A percentile compares a stretch with the other conserved stretches of the same genome.
phyloP scores from a whole-genome alignment of 225 moss, liverwort and hornwort genomes.

The Straminergon stramineum region DNA sequence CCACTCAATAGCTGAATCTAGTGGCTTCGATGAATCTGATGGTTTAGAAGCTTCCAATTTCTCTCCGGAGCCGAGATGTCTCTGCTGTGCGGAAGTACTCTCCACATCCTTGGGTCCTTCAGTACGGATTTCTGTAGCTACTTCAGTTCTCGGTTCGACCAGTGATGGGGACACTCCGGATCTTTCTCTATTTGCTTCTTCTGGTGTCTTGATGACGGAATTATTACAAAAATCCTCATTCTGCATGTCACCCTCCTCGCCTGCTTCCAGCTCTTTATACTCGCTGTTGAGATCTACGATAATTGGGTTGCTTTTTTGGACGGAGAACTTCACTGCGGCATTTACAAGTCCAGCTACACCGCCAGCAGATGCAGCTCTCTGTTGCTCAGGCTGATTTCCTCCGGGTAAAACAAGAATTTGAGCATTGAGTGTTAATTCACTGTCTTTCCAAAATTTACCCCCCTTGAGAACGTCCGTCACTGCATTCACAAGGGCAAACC shows the following conservation, averaged over 20 bases:
- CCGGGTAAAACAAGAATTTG: conserved; percentile 29
- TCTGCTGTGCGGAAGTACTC: conserved; percentile 17
- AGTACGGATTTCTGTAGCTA: conserved; percentile 2
- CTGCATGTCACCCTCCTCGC: conserved; percentile 15
- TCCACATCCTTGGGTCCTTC: conserved; percentile 39
- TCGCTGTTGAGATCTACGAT: conserved; percentile 36
- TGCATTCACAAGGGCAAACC: conserved; percentile 65
- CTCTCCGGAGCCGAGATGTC: conserved; percentile 23
- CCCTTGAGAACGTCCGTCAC: conserved; percentile 56
- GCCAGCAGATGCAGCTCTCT: conserved; percentile 14
- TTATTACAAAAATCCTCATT: conserved; percentile 1
- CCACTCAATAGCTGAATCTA: conserved; percentile 40
- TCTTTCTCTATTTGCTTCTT: conserved; percentile 21
- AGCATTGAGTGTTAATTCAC: conserved; percentile 9
- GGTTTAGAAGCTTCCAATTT: conserved; percentile 31
- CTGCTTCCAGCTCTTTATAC: conserved; percentile 13
- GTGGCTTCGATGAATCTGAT: conserved; percentile 27
- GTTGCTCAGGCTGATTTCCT: conserved; percentile 27
- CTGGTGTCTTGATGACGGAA: conserved; percentile 1
- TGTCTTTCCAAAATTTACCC: conserved; percentile 40
- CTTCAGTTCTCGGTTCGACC: conserved; percentile 12
- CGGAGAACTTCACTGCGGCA: conserved; percentile 45
- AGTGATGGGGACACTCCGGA: conserved; percentile 3
- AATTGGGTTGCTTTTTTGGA: conserved; percentile 31
- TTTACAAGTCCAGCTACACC: conserved; percentile 40